These are phyloP conservation scores for Leucoagaricus sp. DNA, from an alignment of 1,284 basidiomycete species.

Conservation along the genomic window DNA sequence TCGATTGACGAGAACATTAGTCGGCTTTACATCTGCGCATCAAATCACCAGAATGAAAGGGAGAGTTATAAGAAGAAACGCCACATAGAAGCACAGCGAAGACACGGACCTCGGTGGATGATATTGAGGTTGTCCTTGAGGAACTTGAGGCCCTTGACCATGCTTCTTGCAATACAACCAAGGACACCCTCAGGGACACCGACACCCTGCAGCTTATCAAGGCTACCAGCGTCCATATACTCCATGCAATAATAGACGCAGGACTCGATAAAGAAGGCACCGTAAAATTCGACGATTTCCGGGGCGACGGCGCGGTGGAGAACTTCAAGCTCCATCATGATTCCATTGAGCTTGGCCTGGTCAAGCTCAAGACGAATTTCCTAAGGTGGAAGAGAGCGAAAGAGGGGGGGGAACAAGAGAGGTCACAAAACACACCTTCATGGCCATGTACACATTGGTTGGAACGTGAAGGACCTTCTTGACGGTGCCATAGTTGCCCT, in stretches of 20 bases:
- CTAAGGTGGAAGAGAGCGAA: conserved; percentile 42
- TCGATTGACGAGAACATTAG: conserved; percentile 91
- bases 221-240: conserved; percentile 95
- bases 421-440: conserved; percentile 74
- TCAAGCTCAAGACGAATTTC: conserved; percentile 99
- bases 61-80: background rate
- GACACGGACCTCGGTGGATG: conserved; percentile 96
- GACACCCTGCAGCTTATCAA: conserved; percentile 78
- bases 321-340: conserved; percentile 98
- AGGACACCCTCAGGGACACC: conserved; percentile 86
- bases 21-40: conserved; percentile 96
- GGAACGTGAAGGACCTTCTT: conserved; percentile 94
- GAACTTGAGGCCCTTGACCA: conserved; percentile 93
- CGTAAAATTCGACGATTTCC: conserved; percentile 97
- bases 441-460: conserved; percentile 96
- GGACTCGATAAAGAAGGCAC: conserved; percentile 97
- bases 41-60: background rate
- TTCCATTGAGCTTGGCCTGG: conserved; percentile 90
- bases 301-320: conserved; percentile 91
- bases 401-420: conserved; percentile 1
- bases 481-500: conserved; percentile 97
- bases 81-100: conserved; percentile 23
- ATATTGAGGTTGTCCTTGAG: conserved; percentile 96
- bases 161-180: conserved; percentile 79
- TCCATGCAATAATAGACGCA: conserved; percentile 99